Evolutionary conservation across 495 filamentous ascomycete species (phyloP), one percentile per base, ranked within the genome.

Genomic region (Talaromyces adpressus): DNA sequence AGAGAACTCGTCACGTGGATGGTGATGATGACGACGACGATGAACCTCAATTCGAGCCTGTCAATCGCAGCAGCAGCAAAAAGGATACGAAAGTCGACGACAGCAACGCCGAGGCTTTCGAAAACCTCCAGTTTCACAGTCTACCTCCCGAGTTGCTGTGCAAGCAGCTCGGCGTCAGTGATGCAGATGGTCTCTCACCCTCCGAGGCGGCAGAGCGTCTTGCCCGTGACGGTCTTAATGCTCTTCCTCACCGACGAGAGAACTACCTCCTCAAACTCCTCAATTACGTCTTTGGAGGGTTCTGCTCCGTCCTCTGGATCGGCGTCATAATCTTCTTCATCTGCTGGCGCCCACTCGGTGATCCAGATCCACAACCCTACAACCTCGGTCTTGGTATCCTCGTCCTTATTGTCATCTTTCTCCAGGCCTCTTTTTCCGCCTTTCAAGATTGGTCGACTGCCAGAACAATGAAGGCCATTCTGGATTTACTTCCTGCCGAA

Each of bases 351-450:
- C 88, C 89, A 5, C 82, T 90, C 0, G 87, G 87, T 0, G 57
- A 88, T 11, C 89, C 88, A 1, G 27, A 62, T 34, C 89, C 89
- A 1, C 73, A 84, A 0, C 59, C 74, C 18, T 84, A 87, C 6
- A 90, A 91, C 67, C 71, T 91, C 18, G 88, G 85, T 1, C 76
- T 90, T 4, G 87, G 82, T 4, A 85, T 89, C 64, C 85, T 90
- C 7, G 71, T 91, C 3, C 61, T 85, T 22, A 79, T 80, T 7
- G 87, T 91, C 0, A 89, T 87, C 64, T 67, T 88, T 62, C 79
- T 87, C 22, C 87, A 91, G 68, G 88, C 88, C n/a, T 75, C 75
- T 1, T 91, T 91, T 72, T 85, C 85, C 67, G 82, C 80, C 53
- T 87, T 81, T 74, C 85, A 87, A 62, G 85, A 88, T 65, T 87